Evolutionary conservation across 2,329 filamentous ascomycete species (phyloP), one percentile per base, ranked within the genome.

Genomic region (Fusarium succisae): DNA sequence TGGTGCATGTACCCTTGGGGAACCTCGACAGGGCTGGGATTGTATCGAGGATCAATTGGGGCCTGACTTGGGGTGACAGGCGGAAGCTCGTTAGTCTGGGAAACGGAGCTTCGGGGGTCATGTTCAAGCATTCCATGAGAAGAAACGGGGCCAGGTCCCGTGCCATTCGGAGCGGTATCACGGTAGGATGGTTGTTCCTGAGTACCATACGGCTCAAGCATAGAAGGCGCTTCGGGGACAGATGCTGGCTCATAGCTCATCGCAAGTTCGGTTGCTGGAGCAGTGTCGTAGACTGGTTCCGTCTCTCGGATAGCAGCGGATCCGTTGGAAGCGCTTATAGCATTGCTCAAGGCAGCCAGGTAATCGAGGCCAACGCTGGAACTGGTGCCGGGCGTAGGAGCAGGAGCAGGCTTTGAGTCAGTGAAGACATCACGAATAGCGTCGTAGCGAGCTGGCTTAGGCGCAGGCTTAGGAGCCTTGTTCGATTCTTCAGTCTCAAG

Each of bases 381-480:
- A 37, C 77, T 77, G 20, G 67, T 65, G 17, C 80, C 78, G 8
- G 73, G 66, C 12, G 75, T 66, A 5, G 80, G 79, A 17, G 77
- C 59, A 22, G 80, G 65, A 10, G 74, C 72, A 26, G 83, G 81
- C 63, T 80, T 82, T 13, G 81, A 79, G 60, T 82, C 78, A 18
- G 82, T 82, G 69, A 85, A 85, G 37, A 85, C 81, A 65, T 85
- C 84, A n/a, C 81, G 80, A 58, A 82, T 82, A n/a, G 81, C 81
- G 69, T 82, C 81, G 57, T 82, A 82, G 55, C 80, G 79, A 58
- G 80, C 79, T 35, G 76, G 77, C 66, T 82, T 82, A 5, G 81
- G 75, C 6, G 76, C 72, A 35, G 79, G 70, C 22, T 76, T 74
- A 11, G 77, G 72, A 8, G 71, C 70, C 56, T 78, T 79, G 20